A percentile compares a stretch with the other conserved stretches of the same genome.
These are phyloP conservation scores for Ilyonectria destructans DNA, from an alignment of 2,329 filamentous ascomycete genomes.

Conservation along the genomic window DNA sequence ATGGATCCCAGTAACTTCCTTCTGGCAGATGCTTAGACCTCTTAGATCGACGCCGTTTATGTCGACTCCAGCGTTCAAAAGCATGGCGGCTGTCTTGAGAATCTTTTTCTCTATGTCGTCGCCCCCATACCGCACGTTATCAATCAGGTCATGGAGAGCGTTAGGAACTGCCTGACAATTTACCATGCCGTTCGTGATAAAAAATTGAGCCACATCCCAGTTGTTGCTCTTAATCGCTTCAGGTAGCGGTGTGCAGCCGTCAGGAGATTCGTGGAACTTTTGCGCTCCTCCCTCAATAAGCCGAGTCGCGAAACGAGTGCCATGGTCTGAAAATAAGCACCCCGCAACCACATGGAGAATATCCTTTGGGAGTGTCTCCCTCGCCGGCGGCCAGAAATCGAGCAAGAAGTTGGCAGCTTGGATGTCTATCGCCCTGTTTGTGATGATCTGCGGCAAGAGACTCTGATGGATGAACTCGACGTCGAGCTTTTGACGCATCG, in stretches of 20 bases:
- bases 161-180: not conserved
- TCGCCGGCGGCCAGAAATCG: not conserved
- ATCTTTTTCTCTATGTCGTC: not conserved
- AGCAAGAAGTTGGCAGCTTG: not conserved
- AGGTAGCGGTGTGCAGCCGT: not conserved
- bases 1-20: not conserved
- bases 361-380: not conserved
- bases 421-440: not conserved
- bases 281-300: conserved; percentile 1
- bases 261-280: not conserved
- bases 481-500: not conserved
- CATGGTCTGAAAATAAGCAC: not conserved
- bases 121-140: not conserved
- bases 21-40: not conserved
- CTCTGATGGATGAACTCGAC: not conserved
- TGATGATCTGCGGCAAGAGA: not conserved
- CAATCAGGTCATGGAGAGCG: not conserved
- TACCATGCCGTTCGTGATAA: not conserved
- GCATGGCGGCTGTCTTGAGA: not conserved
- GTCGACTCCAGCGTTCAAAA: not conserved
- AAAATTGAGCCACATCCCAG: not conserved
- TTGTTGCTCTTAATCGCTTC: not conserved
- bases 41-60: not conserved
- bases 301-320: not conserved
- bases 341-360: not conserved